A percentile compares a stretch with the other conserved stretches of the same genome.
These are phyloP conservation scores for Millerozyma acaciae DNA, from an alignment of 805 yeast genomes.

Conservation along the genomic window DNA sequence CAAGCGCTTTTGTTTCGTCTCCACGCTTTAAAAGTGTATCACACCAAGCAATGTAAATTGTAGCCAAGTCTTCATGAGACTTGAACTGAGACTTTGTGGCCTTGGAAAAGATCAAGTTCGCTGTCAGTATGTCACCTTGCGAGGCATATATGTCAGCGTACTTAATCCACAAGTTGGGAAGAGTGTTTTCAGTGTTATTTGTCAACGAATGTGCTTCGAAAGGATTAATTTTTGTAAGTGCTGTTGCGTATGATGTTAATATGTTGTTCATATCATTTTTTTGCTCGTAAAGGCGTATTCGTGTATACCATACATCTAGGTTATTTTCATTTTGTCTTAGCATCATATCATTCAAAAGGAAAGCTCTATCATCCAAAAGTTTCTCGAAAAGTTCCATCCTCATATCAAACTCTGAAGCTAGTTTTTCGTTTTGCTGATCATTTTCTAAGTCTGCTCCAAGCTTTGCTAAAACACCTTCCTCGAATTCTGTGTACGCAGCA, in stretches of 20 bases:
- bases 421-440: constrained; percentile 12
- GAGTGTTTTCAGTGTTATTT: constrained; percentile 19
- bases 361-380: constrained; percentile 52
- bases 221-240: constrained; percentile 65
- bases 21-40: constrained; percentile 54
- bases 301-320: constrained; percentile 64
- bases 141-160: constrained; percentile 65
- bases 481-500: constrained; percentile 58
- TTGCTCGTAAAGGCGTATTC: constrained; percentile 44
- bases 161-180: constrained; percentile 63
- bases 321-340: constrained; percentile 59
- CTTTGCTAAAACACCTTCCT: constrained; percentile 43
- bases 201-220: constrained; percentile 30
- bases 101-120: constrained; percentile 58
- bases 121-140: constrained; percentile 52
- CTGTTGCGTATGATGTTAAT: constrained; percentile 57
- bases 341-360: constrained; percentile 63
- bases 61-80: constrained; percentile 59
- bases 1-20: constrained; percentile 40
- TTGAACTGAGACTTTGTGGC: constrained; percentile 70
- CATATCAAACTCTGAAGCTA: constrained; percentile 31
- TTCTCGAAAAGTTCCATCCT: constrained; percentile 48
- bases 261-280: constrained; percentile 37
- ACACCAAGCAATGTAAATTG: constrained; percentile 73
- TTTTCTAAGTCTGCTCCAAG: constrained; percentile 14